Base-by-base conservation (phyloP, 2,329 filamentous ascomycete species). In the Tolypocladium inflatum region DNA sequence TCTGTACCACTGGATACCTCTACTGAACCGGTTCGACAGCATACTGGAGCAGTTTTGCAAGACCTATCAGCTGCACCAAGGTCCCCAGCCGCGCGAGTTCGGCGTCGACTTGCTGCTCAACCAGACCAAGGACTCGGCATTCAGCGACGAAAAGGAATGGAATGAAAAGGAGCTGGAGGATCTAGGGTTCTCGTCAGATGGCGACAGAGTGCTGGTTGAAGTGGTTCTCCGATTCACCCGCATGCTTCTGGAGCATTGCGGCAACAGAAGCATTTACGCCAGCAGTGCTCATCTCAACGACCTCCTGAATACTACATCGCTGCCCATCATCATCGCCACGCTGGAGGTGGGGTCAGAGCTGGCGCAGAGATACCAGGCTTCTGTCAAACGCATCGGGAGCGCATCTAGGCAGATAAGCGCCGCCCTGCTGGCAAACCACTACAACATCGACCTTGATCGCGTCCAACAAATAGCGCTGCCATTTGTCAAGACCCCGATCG, bases 1-100 rank as follows among this genome's bases (percentile, higher is more conserved):
- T 71, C 79, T 97, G 37, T 97, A 97, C 71, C 93, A 99, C 78
- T 99, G 95, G 95, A 97, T 99, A 64, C 87, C 90, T 35, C 82
- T 96, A 30, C 77, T 99, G 60, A 96, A 99, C 73, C 87, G 91
- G 59, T 97, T 99, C 73, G 94, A 99, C 73, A 84, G 83, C 67
- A 86, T 97, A 63, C 78, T 99, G 45, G 90, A 96, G 66, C 79
- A 84, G 43, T 91, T 96, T 71, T 91, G 87, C 72, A 80, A 83
- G 58, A 86, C 85, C 63, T 99, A 99, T 75, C 85, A 85, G 61
- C 79, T 99, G 58, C 84, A 85, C 61, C 82, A 88, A 59, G 91
- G 90, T 0, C 91, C 91, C 2, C 95, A 99, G 73, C 83, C 79
- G 53, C 82, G 85, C 64, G 84, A 90, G 35, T 96, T 97, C 66